Conservation (phyloP, 75 land plant species). For the Isoetes taiwanensis region DNA sequence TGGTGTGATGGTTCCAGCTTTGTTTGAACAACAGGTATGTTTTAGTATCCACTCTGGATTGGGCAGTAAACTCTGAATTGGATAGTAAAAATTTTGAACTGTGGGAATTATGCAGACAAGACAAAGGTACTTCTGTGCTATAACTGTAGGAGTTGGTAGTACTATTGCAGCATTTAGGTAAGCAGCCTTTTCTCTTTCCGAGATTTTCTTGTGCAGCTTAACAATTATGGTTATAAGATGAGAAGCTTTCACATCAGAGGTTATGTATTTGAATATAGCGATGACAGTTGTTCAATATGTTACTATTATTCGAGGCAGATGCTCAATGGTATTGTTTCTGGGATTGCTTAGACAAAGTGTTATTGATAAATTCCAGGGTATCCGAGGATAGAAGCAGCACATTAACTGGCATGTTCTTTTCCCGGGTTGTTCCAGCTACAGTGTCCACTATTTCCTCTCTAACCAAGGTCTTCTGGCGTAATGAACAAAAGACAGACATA, state of each 20-base stretch:
- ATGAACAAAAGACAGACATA: constrained; percentile 25
- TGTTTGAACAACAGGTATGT: constrained; percentile 77
- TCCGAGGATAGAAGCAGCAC: constrained; percentile 75
- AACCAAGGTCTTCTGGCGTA: constrained; percentile 66
- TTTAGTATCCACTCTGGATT: not conserved
- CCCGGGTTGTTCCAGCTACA: constrained; percentile 79
- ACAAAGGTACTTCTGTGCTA: constrained; percentile 70
- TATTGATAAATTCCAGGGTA: constrained; percentile 30
- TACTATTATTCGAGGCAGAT: not conserved
- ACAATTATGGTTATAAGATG: too few species aligned
- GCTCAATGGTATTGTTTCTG: not conserved
- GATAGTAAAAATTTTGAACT: not conserved
- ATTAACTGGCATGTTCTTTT: constrained; percentile 60
- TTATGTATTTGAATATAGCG: too few species aligned
- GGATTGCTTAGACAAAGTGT: not conserved
- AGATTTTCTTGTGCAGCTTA: not conserved
- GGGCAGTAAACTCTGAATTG: not conserved
- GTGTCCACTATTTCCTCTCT: constrained; percentile 67
- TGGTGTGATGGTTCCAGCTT: constrained; percentile 80
- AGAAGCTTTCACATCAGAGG: too few species aligned
- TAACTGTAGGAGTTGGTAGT: constrained; percentile 77
- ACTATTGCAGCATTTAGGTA: constrained; percentile 88
- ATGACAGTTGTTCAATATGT: not conserved
- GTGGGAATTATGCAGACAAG: constrained; percentile 80
- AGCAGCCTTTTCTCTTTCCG: not conserved